phyloP scores from a whole-genome alignment of 495 filamentous ascomycete genomes.

The Podospora pseudoanserina region DNA sequence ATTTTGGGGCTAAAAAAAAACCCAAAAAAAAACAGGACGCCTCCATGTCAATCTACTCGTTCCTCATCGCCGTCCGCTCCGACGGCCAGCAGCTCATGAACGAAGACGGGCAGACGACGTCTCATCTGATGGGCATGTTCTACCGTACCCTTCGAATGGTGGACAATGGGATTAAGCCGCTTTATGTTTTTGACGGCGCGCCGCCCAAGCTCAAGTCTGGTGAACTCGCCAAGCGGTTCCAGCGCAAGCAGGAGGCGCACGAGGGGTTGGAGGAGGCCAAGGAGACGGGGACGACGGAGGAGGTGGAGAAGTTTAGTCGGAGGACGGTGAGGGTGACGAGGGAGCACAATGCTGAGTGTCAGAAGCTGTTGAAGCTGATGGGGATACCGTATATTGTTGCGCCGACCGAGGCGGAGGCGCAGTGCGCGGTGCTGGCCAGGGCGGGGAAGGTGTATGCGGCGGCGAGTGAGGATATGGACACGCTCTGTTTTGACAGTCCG shows the following conservation, averaged over 20 bases:
- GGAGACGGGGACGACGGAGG: slow-evolving; percentile 93
- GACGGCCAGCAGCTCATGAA: slow-evolving; percentile 93
- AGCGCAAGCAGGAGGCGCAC: slow-evolving; percentile 82
- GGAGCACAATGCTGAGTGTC: slow-evolving; percentile 95
- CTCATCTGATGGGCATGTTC: slow-evolving; percentile 98
- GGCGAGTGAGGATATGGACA: slow-evolving; percentile 98
- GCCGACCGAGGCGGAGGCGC: slow-evolving; percentile 94
- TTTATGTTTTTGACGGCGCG: slow-evolving; percentile 96
- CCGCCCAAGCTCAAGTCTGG: slow-evolving; percentile 96
- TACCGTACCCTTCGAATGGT: slow-evolving; percentile 97
- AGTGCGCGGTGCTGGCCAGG: slow-evolving; percentile 85
- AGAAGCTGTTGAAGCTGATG: slow-evolving; percentile 86
- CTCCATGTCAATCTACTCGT: slow-evolving; percentile 99
- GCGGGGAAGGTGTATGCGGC: slow-evolving; percentile 96
- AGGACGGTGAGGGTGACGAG: slow-evolving; percentile 90
- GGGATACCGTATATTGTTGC: slow-evolving; percentile 93
- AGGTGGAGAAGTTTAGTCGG: slow-evolving; percentile 96
- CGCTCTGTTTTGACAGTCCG: slow-evolving; percentile 88
- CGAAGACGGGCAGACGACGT: slow-evolving; percentile 92
- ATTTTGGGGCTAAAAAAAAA: not conserved
- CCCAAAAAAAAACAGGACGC: not conserved
- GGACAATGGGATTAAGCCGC: slow-evolving; percentile 96
- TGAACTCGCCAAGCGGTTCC: slow-evolving; percentile 88
- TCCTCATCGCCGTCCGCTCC: slow-evolving; percentile 94
- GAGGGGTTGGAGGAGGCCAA: slow-evolving; percentile 92